Evolutionary conservation across 2,329 filamentous ascomycete species (phyloP).

Genomic region (Diaporthe humulicola): DNA sequence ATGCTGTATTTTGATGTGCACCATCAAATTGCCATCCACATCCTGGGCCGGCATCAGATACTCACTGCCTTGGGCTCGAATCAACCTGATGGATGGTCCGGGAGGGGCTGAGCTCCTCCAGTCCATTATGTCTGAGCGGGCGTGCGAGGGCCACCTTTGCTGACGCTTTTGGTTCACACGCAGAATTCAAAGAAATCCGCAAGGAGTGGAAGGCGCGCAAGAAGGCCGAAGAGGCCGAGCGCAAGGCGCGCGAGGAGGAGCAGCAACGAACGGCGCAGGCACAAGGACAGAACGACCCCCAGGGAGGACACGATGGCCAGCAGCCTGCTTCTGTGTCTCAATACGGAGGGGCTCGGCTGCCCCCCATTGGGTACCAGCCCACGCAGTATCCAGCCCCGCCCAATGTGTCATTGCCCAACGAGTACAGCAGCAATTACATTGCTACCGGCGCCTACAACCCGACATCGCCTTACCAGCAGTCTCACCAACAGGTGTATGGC

Average conservation of each 20-base stretch:
- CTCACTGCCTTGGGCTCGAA: neutral
- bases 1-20: constrained; percentile 43
- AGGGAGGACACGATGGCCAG: constrained; percentile 62
- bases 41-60: neutral
- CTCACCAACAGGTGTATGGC: constrained; percentile 71
- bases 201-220: constrained; percentile 99
- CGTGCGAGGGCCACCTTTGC: constrained; percentile 30
- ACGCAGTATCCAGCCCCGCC: constrained; percentile 76
- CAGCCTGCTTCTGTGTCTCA: constrained; percentile 64
- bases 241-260: constrained; percentile 92
- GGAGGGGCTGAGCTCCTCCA: neutral
- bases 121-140: neutral
- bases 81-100: neutral
- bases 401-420: constrained; percentile 64
- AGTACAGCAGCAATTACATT: constrained; percentile 68
- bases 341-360: constrained; percentile 75
- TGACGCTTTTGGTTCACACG: constrained; percentile 45
- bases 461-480: constrained; percentile 70
- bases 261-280: constrained; percentile 69
- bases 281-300: constrained; percentile 66
- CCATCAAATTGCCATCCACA: neutral
- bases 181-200: constrained; percentile 99
- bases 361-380: constrained; percentile 81
- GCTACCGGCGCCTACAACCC: constrained; percentile 64
- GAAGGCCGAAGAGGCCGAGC: constrained; percentile 95